phyloP scores from a whole-genome alignment of 2,329 filamentous ascomycete species.

The Chaetomiaceae sp. region DNA sequence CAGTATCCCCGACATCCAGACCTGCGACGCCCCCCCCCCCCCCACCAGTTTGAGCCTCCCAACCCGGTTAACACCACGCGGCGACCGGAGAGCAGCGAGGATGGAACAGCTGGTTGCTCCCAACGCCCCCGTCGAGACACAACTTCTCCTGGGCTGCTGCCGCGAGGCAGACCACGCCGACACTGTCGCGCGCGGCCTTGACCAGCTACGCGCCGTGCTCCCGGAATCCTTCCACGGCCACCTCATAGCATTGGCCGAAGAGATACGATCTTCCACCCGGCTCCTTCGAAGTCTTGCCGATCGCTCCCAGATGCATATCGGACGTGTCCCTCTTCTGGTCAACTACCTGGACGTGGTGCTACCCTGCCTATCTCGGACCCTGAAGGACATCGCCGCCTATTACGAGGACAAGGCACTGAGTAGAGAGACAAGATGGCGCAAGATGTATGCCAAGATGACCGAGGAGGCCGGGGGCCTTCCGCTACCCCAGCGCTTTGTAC shows the following conservation, averaged over 20 bases:
- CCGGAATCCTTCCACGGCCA: constrained; percentile 40
- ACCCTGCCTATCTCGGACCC: constrained; percentile 47
- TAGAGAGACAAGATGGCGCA: constrained; percentile 48
- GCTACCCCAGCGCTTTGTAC: constrained; percentile 46
- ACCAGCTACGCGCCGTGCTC: constrained; percentile 43
- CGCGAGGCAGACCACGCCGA: constrained; percentile 49
- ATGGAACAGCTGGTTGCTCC: constrained; percentile 15
- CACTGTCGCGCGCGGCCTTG: constrained; percentile 40
- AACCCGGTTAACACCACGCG: too few species aligned
- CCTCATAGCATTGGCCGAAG: constrained; percentile 42
- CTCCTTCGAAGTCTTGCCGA: constrained; percentile 51
- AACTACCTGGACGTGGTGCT: constrained; percentile 52
- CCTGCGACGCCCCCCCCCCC: not conserved
- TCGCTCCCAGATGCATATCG: constrained; percentile 44
- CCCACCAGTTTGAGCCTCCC: not conserved
- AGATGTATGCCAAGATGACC: constrained; percentile 52
- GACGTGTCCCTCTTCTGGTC: constrained; percentile 44
- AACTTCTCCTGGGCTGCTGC: constrained; percentile 48
- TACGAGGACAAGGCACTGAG: constrained; percentile 45
- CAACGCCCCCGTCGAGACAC: constrained; percentile 21
- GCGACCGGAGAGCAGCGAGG: not conserved
- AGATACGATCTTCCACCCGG: constrained; percentile 39
- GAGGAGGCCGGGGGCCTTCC: constrained; percentile 46
- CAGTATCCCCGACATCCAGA: too few species aligned
- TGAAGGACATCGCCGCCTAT: constrained; percentile 47